A percentile compares a stretch with the other conserved stretches of the same genome.
These are phyloP conservation scores for Ustilago hordei DNA, from an alignment of 1,284 basidiomycete genomes.

Conservation along the genomic window DNA sequence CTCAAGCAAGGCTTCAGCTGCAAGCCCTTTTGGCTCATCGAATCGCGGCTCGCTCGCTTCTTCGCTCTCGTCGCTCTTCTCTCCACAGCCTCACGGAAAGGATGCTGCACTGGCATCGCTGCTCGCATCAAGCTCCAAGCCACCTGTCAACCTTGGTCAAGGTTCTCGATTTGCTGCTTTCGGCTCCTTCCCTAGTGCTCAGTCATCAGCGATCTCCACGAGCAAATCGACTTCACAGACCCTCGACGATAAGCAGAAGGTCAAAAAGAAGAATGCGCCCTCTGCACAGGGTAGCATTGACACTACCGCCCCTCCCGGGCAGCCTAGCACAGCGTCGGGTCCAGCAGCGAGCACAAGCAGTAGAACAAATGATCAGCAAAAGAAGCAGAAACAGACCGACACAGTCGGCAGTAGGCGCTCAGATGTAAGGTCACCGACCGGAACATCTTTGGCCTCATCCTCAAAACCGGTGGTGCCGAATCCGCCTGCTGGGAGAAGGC, in stretches of 20 bases:
- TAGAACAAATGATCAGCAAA: constrained; percentile 12
- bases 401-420: not conserved
- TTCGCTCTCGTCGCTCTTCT: constrained; percentile 48
- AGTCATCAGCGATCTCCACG: not conserved
- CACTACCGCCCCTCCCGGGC: not conserved
- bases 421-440: not conserved
- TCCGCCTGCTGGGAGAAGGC: constrained; percentile 31
- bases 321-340: not conserved
- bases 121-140: constrained; percentile 39
- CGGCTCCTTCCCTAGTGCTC: constrained; percentile 20
- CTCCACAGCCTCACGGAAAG: constrained; percentile 43
- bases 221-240: not conserved
- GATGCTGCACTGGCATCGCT: constrained; percentile 47
- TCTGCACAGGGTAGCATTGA: not conserved
- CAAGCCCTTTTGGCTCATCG: constrained; percentile 32
- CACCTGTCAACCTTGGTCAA: constrained; percentile 20
- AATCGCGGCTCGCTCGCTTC: constrained; percentile 35
- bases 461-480: constrained; percentile 4
- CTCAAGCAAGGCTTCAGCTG: constrained; percentile 6
- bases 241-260: constrained; percentile 23
- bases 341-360: constrained; percentile 4
- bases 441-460: not conserved
- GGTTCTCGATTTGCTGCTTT: constrained; percentile 31
- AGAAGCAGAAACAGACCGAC: not conserved
- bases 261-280: constrained; percentile 9